Base-by-base conservation (phyloP, 495 filamentous ascomycete genomes). In the Trichoderma erinaceum region DNA sequence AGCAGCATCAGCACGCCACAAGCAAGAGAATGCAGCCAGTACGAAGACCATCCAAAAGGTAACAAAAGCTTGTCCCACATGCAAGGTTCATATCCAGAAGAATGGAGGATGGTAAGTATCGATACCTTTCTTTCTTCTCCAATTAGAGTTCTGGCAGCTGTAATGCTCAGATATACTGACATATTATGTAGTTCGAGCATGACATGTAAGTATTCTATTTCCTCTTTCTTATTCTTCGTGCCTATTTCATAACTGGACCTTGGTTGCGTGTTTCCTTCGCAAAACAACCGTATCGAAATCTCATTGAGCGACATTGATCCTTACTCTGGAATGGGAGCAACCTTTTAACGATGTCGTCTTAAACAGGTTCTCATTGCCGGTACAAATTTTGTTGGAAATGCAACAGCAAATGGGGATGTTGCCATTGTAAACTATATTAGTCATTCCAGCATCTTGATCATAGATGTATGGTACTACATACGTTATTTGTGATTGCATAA, bases 81-180 rank as follows among this genome's bases (percentile, higher is more conserved):
- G 50, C n/a, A 56, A 56, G 50, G 18, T 16, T 4, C 50, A 56
- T 16, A 56, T 56, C 27, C 13, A 56, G 50, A 56, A 56, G 50
- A 56, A 56, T 56, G 50, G 50, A 56, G 50, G 50, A 56, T 56
- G 50, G 50, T 56, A 18, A 56, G 50, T 15, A n/a, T 46, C 13
- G 32, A 35, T 46, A 46, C 44, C 1, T 25, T 18, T 18, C 23
- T 56, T 56, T 10, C 4, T 56, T 56, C 7, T 2, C 50, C 18
- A 56, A 56, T 18, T 1, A 23, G 4, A 3, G 3, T 21, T 56
- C 2, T 10, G 21, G 23, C 10, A 6, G 32, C 3, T 6, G 6
- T 35, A 3, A 3, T 35, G 32, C 2, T 35, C 35, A 6, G 8
- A 10, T 10, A 38, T 25, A 12, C 18, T 56, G 21, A 23, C 11